A percentile compares a stretch with the other conserved stretches of the same genome.
These are phyloP conservation scores for Colletotrichum noveboracense DNA, from an alignment of 2,329 filamentous ascomycete genomes.

Conservation along the genomic window DNA sequence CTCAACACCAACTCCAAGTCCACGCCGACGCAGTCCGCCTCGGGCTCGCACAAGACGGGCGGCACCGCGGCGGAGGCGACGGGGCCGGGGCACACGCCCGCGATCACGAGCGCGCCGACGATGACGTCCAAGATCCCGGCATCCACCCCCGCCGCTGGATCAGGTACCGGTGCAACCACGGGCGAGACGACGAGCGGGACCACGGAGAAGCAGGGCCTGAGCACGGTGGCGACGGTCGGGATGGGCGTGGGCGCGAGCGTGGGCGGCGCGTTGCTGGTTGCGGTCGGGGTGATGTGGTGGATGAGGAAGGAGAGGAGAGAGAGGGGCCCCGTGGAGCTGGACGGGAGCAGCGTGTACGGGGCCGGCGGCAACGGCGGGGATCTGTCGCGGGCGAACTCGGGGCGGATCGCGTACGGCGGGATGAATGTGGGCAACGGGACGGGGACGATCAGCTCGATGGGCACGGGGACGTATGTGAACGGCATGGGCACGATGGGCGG, in stretches of 20 bases:
- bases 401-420: not conserved
- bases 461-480: constrained; percentile 4
- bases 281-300: constrained; percentile 11
- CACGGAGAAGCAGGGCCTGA: not conserved
- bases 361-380: not conserved
- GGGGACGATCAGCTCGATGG: constrained; percentile 14
- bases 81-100: not conserved
- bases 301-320: constrained; percentile 1
- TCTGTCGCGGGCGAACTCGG: not conserved
- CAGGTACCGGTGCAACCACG: not conserved
- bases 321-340: not conserved
- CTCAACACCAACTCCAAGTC: not conserved
- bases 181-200: not conserved
- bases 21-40: not conserved
- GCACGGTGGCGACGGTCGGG: constrained; percentile 1
- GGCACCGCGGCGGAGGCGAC: not conserved
- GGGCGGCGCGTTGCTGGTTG: constrained; percentile 9
- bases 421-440: constrained; percentile 1
- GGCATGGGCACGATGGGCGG: not conserved
- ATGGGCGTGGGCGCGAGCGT: constrained; percentile 12
- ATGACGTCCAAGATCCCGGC: not conserved
- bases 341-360: not conserved
- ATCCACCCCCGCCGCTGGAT: not conserved
- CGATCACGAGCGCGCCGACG: not conserved
- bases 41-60: not conserved